Evolutionary conservation across 2,329 filamentous ascomycete genomes (phyloP), one percentile per base, ranked within the genome.

Genomic region (Aspergillus felis): DNA sequence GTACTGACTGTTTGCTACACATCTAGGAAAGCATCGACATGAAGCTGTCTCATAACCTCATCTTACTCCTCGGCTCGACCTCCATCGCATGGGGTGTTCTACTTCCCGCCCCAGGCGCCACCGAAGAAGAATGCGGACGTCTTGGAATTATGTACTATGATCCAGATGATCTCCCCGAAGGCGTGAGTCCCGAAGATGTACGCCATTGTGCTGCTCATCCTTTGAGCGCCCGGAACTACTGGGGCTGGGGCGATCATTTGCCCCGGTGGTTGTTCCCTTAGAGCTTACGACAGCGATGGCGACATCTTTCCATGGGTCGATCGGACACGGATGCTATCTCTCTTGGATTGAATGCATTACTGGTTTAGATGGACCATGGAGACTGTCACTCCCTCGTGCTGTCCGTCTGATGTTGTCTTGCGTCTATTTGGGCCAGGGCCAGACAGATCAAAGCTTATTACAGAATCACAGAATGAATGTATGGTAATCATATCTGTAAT

Each of bases 141-240:
- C 50, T 59, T 1, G 56, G 49, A 27, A 32, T 55, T 17, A 50
- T 57, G 56, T 29, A 49, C n/a, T 8, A 32, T 25, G 56, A 57
- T 24, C 52, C 56, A 1, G 41, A 20, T 3, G 41, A 57, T 27
- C 56, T 57, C 22, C 56, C 56, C 17, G 38, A 48, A n/a, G 56
- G 52, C 3, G 56, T 54, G 6, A 25, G 14, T 12, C 52, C 25
- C 7, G 51, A 32, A 10, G 56, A 55, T 44, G 25, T 57, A 4
- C 56, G 56, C 22, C 35, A 47, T 20, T 57, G 56, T 28, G 22
- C 12, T 24, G 52, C 54, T 20, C 56, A 55, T 49, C 56, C 52
- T 2, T 32, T 57, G 9, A 53, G 56, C n/a, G 8, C 8, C 22
- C 42, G 17, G 42, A 46, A 46, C 42, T 46, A 46, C 42, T 46